A percentile compares a stretch with the other conserved stretches of the same genome.
phyloP scores from a whole-genome alignment of 2,329 filamentous ascomycete species.

The Tympanopsis confertula region DNA sequence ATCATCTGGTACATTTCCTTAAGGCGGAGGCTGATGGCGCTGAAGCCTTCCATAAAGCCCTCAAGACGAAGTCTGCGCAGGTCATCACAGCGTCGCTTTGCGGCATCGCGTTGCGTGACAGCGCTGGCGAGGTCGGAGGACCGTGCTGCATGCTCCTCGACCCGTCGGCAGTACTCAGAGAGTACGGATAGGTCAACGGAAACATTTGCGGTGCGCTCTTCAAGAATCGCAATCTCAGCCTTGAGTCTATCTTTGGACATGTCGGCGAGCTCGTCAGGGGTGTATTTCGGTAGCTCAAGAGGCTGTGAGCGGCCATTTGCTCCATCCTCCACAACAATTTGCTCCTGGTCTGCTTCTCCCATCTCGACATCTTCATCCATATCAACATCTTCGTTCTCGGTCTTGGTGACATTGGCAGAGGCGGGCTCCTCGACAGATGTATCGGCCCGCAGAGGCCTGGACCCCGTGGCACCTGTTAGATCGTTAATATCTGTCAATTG shows the following conservation, averaged over 20 bases:
- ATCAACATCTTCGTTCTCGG: constrained; percentile 7
- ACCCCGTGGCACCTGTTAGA: constrained; percentile 29
- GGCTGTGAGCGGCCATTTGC: constrained; percentile 17
- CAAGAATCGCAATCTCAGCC: constrained; percentile 51
- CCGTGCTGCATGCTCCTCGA: constrained; percentile 70
- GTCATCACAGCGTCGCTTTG: constrained; percentile 87
- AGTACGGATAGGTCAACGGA: constrained; percentile 83
- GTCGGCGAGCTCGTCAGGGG: constrained; percentile 32
- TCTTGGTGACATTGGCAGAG: constrained; percentile 7
- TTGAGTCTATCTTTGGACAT: constrained; percentile 50
- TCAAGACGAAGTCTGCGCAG: constrained; percentile 80
- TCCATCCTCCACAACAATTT: not conserved
- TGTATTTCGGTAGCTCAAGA: constrained; percentile 66
- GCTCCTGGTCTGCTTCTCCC: constrained; percentile 3
- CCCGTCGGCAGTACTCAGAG: constrained; percentile 74
- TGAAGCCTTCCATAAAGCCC: constrained; percentile 97
- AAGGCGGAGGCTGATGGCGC: constrained; percentile 79
- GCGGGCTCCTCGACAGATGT: not conserved
- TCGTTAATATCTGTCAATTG: constrained; percentile 70
- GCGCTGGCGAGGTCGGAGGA: constrained; percentile 76
- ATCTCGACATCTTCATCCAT: constrained; percentile 7
- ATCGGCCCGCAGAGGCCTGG: constrained; percentile 6
- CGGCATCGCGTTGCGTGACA: constrained; percentile 66
- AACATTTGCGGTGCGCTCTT: constrained; percentile 71
- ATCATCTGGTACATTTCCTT: constrained; percentile 99